Percentiles rank a stretch among this genome's conserved stretches.
Conservation (phyloP, 148 eudicot species). For the Persicaria tinctoria region DNA sequence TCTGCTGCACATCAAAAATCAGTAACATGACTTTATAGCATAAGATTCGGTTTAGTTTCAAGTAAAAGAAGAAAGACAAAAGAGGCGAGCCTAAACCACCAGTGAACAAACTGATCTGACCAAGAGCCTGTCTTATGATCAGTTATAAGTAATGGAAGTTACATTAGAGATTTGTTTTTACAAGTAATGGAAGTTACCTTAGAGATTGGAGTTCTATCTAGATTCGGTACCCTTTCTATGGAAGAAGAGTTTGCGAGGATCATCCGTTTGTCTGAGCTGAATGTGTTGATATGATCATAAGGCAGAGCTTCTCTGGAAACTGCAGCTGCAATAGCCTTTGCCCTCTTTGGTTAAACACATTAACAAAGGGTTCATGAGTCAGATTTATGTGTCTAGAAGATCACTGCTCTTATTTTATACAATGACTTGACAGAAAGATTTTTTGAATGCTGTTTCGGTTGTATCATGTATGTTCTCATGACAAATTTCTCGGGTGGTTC, state of each 20-base stretch:
- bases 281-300: slow-evolving; percentile 4
- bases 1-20: not conserved
- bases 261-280: slow-evolving; percentile 33
- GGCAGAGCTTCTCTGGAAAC: slow-evolving; percentile 4
- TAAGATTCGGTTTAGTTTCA: not conserved
- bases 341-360: not conserved
- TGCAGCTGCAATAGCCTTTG: slow-evolving; percentile 2
- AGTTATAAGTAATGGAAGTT: not conserved
- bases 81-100: slow-evolving; percentile 31
- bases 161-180: slow-evolving; percentile 27
- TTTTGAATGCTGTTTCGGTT: not conserved
- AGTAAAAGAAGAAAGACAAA: not conserved
- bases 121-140: slow-evolving; percentile 35
- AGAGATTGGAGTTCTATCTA: slow-evolving; percentile 31
- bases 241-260: slow-evolving; percentile 45
- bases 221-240: slow-evolving; percentile 40
- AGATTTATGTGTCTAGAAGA: not conserved
- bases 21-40: not conserved
- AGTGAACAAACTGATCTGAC: slow-evolving; percentile 42
- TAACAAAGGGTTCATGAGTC: not conserved
- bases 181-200: slow-evolving; percentile 26
- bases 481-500: slow-evolving; percentile 24
- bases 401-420: too few species aligned
- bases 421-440: not conserved
- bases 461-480: not conserved